These are phyloP conservation scores for Dioscorea alata DNA, from an alignment of 106 monocot genomes.

Conservation along the genomic window DNA sequence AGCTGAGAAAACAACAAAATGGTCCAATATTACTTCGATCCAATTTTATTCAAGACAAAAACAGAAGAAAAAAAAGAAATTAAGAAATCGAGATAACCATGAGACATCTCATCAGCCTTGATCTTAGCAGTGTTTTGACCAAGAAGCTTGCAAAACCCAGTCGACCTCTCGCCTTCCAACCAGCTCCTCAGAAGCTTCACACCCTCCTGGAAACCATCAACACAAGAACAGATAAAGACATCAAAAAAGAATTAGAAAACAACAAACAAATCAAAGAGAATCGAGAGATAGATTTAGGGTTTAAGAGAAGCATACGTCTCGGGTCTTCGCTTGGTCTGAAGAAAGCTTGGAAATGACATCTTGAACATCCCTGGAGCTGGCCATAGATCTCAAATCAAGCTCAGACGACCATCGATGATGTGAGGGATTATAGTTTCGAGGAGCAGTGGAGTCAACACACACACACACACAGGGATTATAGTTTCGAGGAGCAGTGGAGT, in stretches of 20 bases:
- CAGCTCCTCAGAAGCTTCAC: conserved; percentile 62
- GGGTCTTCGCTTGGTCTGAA: conserved; percentile 62
- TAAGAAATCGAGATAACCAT: conserved; percentile 18
- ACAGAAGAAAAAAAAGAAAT: not conserved
- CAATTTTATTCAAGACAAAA: not conserved
- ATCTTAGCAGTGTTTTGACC: conserved; percentile 51
- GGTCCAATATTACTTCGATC: not conserved
- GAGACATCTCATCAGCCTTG: conserved; percentile 46
- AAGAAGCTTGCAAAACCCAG: conserved; percentile 62
- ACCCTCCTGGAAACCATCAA: conserved; percentile 49
- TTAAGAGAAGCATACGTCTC: conserved; percentile 40
- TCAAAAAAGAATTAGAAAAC: not conserved
- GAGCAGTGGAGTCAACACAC: too few relatives aligned
- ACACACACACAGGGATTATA: too few relatives aligned
- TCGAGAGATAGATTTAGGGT: not conserved
- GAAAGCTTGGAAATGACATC: conserved; percentile 79
- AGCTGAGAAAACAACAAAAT: conserved; percentile 29
- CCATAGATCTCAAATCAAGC: conserved; percentile 21
- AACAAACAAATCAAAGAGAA: not conserved
- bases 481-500: too few relatives aligned
- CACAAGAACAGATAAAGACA: not conserved
- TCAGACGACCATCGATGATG: too few relatives aligned
- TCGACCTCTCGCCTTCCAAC: conserved; percentile 72
- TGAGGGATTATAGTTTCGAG: too few relatives aligned
- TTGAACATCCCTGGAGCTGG: conserved; percentile 60